phyloP scores from a whole-genome alignment of 179 eudicot genomes.

The Corrigiola litoralis region DNA sequence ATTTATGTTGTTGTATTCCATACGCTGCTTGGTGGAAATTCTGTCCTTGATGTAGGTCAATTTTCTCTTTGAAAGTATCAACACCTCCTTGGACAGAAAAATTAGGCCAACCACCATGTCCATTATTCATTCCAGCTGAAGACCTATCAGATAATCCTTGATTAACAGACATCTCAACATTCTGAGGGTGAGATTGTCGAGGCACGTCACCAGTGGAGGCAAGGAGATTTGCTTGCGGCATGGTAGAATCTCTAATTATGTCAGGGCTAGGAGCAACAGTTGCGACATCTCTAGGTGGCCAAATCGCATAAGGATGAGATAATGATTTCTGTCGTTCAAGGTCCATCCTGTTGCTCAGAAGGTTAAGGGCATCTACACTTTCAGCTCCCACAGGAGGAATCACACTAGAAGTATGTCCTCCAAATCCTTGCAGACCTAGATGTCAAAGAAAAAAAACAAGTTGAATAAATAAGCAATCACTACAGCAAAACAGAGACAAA shows the following conservation, averaged over 20 bases:
- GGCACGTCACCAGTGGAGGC: conserved; percentile 46
- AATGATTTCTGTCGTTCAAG: conserved; percentile 69
- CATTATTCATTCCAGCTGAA: conserved; percentile 40
- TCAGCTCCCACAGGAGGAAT: conserved; percentile 49
- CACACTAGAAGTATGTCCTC: conserved; percentile 40
- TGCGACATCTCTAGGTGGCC: conserved; percentile 61
- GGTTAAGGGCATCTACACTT: conserved; percentile 54
- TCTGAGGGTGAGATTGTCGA: conserved; percentile 49
- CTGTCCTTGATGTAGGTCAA: conserved; percentile 55
- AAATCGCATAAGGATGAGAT: conserved; percentile 47
- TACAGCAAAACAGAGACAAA: not conserved
- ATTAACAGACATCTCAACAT: conserved; percentile 55
- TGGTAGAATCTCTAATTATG: conserved; percentile 32
- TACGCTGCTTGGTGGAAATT: conserved; percentile 50
- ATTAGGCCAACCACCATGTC: conserved; percentile 56
- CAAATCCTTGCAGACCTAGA: conserved; percentile 68
- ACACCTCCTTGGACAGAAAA: conserved; percentile 49
- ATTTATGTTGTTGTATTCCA: conserved; percentile 61
- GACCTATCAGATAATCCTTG: conserved; percentile 69
- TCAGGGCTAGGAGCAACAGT: conserved; percentile 45
- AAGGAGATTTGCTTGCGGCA: conserved; percentile 43
- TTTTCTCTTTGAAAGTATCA: conserved; percentile 54
- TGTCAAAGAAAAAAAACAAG: conserved; percentile 9
- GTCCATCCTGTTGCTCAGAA: conserved; percentile 55
- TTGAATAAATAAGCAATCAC: not conserved